Conservation (phyloP, 768 basidiomycete species). For the Panaeolus papilionaceus region DNA sequence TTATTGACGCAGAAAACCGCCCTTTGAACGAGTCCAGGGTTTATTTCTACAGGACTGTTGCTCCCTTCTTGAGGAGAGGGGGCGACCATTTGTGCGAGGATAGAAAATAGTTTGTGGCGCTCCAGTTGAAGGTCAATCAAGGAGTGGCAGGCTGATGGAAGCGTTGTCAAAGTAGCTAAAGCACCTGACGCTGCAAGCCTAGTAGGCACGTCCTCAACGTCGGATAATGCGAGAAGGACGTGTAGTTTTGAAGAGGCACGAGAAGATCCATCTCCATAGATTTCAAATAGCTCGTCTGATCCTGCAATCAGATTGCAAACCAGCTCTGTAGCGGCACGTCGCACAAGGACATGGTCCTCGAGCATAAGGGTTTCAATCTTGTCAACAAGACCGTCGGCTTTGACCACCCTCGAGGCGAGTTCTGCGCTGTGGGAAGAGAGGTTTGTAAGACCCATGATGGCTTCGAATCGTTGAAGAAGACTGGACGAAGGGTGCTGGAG, state of each 20-base stretch:
- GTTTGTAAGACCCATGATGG: constrained; percentile 96
- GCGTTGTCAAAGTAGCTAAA: constrained; percentile 77
- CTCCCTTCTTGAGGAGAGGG: constrained; percentile 51
- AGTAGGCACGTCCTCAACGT: constrained; percentile 86
- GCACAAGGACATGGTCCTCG: constrained; percentile 82
- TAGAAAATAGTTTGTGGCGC: constrained; percentile 63
- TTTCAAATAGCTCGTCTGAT: constrained; percentile 76
- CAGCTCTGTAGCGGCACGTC: constrained; percentile 89
- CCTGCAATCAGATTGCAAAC: constrained; percentile 89
- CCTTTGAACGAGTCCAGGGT: constrained; percentile 77
- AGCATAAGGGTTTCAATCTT: constrained; percentile 77
- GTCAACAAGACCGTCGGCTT: constrained; percentile 62
- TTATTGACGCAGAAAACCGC: constrained; percentile 80
- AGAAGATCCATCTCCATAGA: constrained; percentile 61
- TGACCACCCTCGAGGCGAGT: constrained; percentile 70
- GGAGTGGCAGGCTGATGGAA: constrained; percentile 61
- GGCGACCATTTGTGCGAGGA: constrained; percentile 73
- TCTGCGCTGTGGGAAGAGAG: constrained; percentile 79
- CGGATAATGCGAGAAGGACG: constrained; percentile 82
- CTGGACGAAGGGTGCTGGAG: constrained; percentile 72
- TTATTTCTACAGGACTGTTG: constrained; percentile 39
- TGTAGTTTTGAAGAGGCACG: constrained; percentile 69
- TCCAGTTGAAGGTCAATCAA: constrained; percentile 73
- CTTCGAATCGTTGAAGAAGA: constrained; percentile 89
- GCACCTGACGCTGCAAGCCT: constrained; percentile 91